Evolutionary conservation across 2,329 filamentous ascomycete genomes (phyloP).

Genomic region (Cytospora paraplurivora): DNA sequence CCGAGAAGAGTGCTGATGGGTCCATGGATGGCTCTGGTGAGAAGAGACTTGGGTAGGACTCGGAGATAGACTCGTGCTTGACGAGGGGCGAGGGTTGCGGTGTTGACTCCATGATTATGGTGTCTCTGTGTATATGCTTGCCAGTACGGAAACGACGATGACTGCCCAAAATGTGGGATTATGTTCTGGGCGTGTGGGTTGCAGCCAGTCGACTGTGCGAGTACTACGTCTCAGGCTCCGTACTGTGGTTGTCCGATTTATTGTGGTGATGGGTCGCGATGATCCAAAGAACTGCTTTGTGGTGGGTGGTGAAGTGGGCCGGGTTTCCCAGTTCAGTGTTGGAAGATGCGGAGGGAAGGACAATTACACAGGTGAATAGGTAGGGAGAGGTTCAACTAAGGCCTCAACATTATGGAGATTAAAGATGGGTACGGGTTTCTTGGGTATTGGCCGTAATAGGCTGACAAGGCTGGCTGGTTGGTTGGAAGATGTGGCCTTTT

Average conservation of each 20-base stretch:
- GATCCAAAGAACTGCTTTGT: not conserved
- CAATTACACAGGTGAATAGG: constrained; percentile 22
- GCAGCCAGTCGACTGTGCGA: constrained; percentile 1
- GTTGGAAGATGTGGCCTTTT: not conserved
- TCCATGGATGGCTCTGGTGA: constrained; percentile 29
- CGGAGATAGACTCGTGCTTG: constrained; percentile 21
- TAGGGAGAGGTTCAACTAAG: constrained; percentile 17
- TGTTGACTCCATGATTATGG: constrained; percentile 16
- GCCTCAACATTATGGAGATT: constrained; percentile 21
- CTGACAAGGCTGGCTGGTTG: not conserved
- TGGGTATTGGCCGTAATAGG: no score
- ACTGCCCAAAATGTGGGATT: constrained; percentile 3
- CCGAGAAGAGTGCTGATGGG: constrained; percentile 16
- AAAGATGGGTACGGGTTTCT: not conserved
- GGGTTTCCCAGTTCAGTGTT: not conserved
- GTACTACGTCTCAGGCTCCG: constrained; percentile 3
- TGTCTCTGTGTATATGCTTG: constrained; percentile 17
- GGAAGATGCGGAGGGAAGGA: constrained; percentile 8
- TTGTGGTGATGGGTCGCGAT: not conserved
- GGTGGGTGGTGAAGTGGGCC: not conserved
- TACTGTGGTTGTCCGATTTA: constrained; percentile 15
- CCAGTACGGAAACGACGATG: constrained; percentile 11
- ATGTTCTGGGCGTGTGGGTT: constrained; percentile 8
- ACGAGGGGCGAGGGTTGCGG: constrained; percentile 20
- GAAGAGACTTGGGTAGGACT: constrained; percentile 19